These are phyloP conservation scores for Lablab purpureus DNA, from an alignment of 306 rosid genomes.

Conservation along the genomic window DNA sequence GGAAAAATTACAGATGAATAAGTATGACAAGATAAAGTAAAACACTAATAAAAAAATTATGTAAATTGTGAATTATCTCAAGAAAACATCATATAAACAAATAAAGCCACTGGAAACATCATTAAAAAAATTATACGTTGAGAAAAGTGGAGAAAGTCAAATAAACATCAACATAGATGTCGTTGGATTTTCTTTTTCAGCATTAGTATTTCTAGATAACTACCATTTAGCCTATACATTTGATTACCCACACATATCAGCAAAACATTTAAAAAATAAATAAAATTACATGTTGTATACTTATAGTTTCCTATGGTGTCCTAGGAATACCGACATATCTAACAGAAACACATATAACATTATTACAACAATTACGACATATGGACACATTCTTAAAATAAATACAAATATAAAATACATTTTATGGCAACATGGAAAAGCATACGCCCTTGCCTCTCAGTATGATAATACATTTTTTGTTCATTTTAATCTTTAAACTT, in stretches of 20 bases:
- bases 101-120: not conserved
- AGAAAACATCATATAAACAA: not conserved
- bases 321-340: not conserved
- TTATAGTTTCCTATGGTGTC: not conserved
- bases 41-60: not conserved
- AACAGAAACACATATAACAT: not conserved
- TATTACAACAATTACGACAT: not conserved
- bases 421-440: not conserved
- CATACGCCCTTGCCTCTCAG: not conserved
- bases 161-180: not conserved
- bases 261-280: not conserved
- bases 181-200: not conserved
- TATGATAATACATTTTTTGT: not conserved
- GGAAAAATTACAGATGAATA: not conserved
- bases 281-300: not conserved
- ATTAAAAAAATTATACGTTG: not conserved
- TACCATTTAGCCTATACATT: not conserved
- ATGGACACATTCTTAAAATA: not conserved
- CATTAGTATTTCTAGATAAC: not conserved
- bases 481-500: not conserved
- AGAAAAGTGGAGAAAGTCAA: slow-evolving; percentile 15
- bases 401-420: slow-evolving; percentile 10
- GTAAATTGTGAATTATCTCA: not conserved
- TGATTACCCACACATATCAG: not conserved
- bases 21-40: not conserved